phyloP scores from a whole-genome alignment of 306 rosid genomes.

The Alnus rubra region DNA sequence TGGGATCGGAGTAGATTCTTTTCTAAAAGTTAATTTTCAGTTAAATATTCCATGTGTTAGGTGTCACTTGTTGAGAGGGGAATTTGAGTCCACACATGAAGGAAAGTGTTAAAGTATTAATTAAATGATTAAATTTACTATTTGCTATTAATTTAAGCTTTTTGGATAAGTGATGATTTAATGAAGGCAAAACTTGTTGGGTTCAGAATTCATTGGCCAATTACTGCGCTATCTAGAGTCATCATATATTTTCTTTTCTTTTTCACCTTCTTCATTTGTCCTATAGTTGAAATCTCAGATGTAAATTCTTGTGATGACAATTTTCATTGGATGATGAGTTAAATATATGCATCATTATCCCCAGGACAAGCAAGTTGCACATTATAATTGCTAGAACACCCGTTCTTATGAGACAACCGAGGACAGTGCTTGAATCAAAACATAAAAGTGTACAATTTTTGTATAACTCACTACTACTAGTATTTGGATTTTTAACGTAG shows the following conservation, averaged over 20 bases:
- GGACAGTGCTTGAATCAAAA: constrained; percentile 2
- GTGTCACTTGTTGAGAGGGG: neutral
- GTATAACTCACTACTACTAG: neutral
- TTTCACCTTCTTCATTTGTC: neutral
- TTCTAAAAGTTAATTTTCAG: too few relatives aligned
- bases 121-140: too few relatives aligned
- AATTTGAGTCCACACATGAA: neutral
- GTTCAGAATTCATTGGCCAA: neutral
- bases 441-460: neutral
- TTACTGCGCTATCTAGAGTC: neutral
- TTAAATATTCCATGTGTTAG: too few relatives aligned
- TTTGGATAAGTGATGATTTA: neutral
- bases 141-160: too few relatives aligned
- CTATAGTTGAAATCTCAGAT: neutral
- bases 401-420: neutral
- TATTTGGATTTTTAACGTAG: neutral
- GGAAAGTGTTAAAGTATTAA: too few relatives aligned
- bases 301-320: neutral
- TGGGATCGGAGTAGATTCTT: too few relatives aligned
- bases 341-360: neutral
- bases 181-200: neutral
- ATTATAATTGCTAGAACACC: neutral
- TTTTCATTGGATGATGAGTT: neutral
- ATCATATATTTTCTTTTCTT: neutral
- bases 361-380: neutral